Conservation (phyloP, 352 stramenopile species). For the Phytophthora citricola region DNA sequence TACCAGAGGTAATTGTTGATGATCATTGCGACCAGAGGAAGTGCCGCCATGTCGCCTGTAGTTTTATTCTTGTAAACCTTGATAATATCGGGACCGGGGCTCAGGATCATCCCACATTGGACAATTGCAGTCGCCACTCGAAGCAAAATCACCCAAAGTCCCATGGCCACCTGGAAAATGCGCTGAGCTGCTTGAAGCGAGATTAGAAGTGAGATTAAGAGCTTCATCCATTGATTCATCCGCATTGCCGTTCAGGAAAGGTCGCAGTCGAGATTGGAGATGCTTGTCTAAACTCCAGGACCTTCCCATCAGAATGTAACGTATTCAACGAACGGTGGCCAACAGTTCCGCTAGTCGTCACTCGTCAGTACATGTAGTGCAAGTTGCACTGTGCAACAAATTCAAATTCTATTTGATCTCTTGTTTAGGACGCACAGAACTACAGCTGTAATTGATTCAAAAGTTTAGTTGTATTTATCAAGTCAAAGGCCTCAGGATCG, state of each 20-base stretch:
- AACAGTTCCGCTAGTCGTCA: constrained; percentile 7
- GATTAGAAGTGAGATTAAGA: no score
- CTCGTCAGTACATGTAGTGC: neutral
- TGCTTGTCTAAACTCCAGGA: constrained; percentile 14
- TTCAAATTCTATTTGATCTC: neutral
- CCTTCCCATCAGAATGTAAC: constrained; percentile 2
- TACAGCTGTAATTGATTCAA: no score
- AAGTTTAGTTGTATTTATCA: constrained; percentile 5
- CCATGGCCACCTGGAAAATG: neutral
- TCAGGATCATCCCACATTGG: constrained; percentile 24
- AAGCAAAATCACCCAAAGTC: constrained; percentile 17
- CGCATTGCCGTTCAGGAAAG: neutral
- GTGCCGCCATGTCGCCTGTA: constrained; percentile 22
- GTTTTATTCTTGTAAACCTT: constrained; percentile 24
- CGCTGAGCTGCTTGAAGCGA: neutral
- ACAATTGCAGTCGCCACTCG: constrained; percentile 23
- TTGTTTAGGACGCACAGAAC: no score
- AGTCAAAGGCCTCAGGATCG: constrained; percentile 5
- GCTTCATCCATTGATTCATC: no score
- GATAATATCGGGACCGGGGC: constrained; percentile 21
- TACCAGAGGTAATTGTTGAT: constrained; percentile 38
- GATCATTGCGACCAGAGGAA: constrained; percentile 32
- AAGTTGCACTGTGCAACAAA: neutral
- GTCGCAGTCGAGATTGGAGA: neutral
- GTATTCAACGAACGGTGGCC: neutral